Evolutionary conservation across 495 filamentous ascomycete species (phyloP), one percentile per base, ranked within the genome.

Genomic region (Aspergillus funiculosus): DNA sequence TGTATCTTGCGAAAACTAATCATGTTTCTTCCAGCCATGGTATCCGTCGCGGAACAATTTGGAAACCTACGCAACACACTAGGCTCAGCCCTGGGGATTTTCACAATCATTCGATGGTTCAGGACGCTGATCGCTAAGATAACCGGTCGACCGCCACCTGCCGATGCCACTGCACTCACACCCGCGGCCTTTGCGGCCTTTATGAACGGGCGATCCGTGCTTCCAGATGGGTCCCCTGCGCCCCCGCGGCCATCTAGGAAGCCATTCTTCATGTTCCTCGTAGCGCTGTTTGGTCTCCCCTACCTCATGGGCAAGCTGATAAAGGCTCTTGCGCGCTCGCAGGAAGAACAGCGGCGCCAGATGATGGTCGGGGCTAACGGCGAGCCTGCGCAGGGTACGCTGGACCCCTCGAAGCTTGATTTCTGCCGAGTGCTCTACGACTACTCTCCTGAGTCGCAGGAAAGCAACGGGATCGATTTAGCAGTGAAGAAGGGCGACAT

Each of bases 261-360:
- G 65, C 92, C 92, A 1, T 85, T 99, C 58, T 74, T 97, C 55
- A 87, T 99, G 75, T 99, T 99, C 76, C 67, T 96, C 21, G 71
- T 94, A 32, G 89, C 91, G 17, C 87, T 94, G 6, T 95, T 99
- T 58, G 92, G 92, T 24, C 72, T 99, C 5, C 92, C 92, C 1
- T 97, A 95, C 61, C 72, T 97, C 18, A 94, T 99, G 88, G 80
- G 82, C 64, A 97, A 94, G 66, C 76, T 94, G 29, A 97, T 99
- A 64, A 80, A 81, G 50, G 71, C 86, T 1, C 72, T 99, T 11
- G 87, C 90, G 17, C 79, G 80, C 19, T 80, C 77, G n/a, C 85
- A 90, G 52, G 86, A 94, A 58, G 83, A 87, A 52, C 85, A 88
- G 48, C 77, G 76, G 20, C 80, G 80, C 9, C 64, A 61, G 67